Base-by-base conservation (phyloP, 139 green algal species). In the Coelastrella sp. region DNA sequence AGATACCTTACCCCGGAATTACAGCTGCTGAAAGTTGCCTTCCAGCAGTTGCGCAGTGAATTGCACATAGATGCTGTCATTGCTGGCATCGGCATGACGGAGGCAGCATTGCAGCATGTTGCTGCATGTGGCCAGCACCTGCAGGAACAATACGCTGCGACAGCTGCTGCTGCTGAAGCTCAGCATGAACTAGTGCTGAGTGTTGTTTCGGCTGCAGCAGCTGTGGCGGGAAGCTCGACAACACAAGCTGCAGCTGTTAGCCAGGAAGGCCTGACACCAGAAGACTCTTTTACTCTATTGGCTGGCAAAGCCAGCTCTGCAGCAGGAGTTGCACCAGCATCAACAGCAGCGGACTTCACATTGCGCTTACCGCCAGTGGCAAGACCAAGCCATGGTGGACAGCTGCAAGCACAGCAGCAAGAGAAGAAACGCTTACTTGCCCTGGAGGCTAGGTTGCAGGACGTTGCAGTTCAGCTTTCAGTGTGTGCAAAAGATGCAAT, bases 11-110 rank as follows among this genome's bases (percentile, higher is more conserved):
- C n/a, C 21, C 48, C 67, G 13, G 34, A 41, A 15, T 19, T 82
- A 40, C 82, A 68, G 41, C 82, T 87, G 27, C 69, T 87, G 5
- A 87, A 81, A 40, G 69, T 50, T 8, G 82, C 82, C 4, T 8
- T 62, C 23, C 71, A 81, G 57, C 53, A 82, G 27, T 3, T 82
- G 17, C 82, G 57, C 57, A 82, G 51, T 27, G n/a, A 82, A 6
- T 27, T 67, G 27, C 82, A 87, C 71, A 66, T 87, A 4, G 82
- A 87, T 68, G 82, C 57, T 19, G 82, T 41, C 25, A 25, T 87
- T 13, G 69, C 82, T 35, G 35, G 69, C 15, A 27, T 41, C 17
- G 71, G 82, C 30, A 67, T 66, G 9, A 71, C 71, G 27, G 66
- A 63, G 23, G 66, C 35, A 25, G 63, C 48, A 11, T n/a, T 79